Base-by-base conservation (phyloP, 164 flowering plant genomes). In the Magnolia changhungtana region DNA sequence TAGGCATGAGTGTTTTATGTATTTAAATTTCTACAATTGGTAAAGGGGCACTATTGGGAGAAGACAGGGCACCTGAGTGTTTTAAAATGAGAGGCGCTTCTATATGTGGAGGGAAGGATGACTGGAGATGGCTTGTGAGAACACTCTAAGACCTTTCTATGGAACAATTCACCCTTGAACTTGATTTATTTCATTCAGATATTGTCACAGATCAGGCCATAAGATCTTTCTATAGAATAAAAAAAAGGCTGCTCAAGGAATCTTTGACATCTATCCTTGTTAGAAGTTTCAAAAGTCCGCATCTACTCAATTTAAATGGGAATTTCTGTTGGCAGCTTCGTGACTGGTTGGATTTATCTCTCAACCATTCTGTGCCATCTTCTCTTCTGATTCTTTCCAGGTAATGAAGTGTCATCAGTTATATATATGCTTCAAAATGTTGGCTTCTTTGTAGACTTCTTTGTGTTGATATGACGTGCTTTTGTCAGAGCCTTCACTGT, bases 341-440 rank as follows among this genome's bases (percentile, higher is more conserved):
- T 75, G 97, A 96, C 87, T 96, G 99, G 99, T 81, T 96, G 87
- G 98, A 96, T 80, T 87, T 96, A 84, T 96, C 99, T 79, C 98
- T 96, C 37, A 92, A 91, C 80, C 90, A 89, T 73, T 90, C 97
- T n/a, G 91, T 96, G 37, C 98, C 99, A 67, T 92, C 99, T 27
- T 94, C 99, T 66, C 92, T 96, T 58, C 76, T 82, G 83, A 92
- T 96, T 72, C 97, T 96, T 72, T 96, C 99, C 23, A 91, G 99
- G 99, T 95, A 84, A 72, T 51, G 61, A 49, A 27, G 16, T 24
- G 69, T 51, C 50, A 59, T 29, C 13, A 61, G 16, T 68, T 45
- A 1, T 27, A 18, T 13, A 65, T 31, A 29, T 68, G 18, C 18
- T 27, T 31, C 19, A 24, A 27, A 31, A 68, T 68, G 49, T 1